Evolutionary conservation across 176 grass and related monocot species (phyloP).

Genomic region (Elaeis guineensis): DNA sequence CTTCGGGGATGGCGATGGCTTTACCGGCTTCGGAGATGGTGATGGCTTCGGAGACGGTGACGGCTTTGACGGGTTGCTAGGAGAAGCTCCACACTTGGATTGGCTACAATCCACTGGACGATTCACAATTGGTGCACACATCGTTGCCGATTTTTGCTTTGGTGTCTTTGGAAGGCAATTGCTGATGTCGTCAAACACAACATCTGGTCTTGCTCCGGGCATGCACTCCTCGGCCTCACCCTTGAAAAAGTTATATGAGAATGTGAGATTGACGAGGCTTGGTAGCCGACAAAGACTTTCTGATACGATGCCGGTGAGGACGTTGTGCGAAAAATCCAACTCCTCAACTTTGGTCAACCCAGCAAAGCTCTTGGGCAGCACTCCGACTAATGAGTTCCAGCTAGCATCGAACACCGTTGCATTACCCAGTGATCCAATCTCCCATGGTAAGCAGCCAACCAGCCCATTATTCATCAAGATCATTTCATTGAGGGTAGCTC

Average conservation of each 20-base stretch:
- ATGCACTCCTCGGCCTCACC: constrained; percentile 19
- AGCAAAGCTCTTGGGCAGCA: constrained; percentile 25
- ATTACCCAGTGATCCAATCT: constrained; percentile 23
- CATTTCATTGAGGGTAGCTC: constrained; percentile 17
- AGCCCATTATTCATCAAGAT: constrained; percentile 31
- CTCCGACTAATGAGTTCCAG: constrained; percentile 23
- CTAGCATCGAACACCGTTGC: constrained; percentile 27
- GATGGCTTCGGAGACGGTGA: not conserved
- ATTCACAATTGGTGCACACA: constrained; percentile 25
- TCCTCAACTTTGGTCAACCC: constrained; percentile 14
- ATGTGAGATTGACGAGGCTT: constrained; percentile 25
- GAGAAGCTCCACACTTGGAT: constrained; percentile 14
- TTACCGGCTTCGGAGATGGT: not conserved
- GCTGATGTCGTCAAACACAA: constrained; percentile 17
- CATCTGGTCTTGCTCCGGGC: not conserved
- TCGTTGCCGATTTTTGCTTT: constrained; percentile 1
- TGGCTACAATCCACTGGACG: constrained; percentile 24
- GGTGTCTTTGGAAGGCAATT: constrained; percentile 28
- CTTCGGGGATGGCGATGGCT: constrained; percentile 4
- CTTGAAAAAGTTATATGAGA: constrained; percentile 40
- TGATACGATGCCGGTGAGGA: constrained; percentile 24
- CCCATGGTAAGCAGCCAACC: constrained; percentile 22
- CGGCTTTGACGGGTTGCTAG: not conserved
- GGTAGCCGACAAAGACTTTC: constrained; percentile 21
- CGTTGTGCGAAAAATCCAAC: constrained; percentile 33